Evolutionary conservation across 2,329 filamentous ascomycete genomes (phyloP), one percentile per base, ranked within the genome.

Genomic region (Trichoderma oligosporum): DNA sequence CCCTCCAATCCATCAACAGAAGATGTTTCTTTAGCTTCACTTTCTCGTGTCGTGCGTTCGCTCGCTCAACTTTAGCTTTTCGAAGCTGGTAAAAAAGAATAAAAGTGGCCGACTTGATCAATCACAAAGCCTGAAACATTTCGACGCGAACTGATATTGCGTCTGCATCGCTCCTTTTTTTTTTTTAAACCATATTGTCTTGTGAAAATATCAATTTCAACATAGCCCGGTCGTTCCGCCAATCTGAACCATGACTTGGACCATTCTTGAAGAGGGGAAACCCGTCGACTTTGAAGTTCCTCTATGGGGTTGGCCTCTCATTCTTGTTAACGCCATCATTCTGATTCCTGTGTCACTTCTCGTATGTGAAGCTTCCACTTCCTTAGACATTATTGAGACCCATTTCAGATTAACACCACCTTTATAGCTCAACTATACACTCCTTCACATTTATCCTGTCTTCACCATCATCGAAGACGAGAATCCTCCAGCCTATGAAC

Each of bases 391-490:
- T 16, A 45, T 7, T 9, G 7, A 46, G 1, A 4, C 24, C 14
- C 11, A 22, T 31, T n/a, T 20, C 7, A 22, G 12, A 5, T 20
- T 55, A 38, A 55, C 31, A 16, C 11, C 38, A 4, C 12, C 9
- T 3, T n/a, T 38, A n/a, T 18, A 82, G 79, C 62, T 77, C 60
- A 64, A 68, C 56, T 84, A 84, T 71, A 80, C 80, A 8, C 67
- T 84, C 48, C 67, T 73, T 53, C 69, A 71, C 56, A 66, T 84
- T 64, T 81, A 78, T 66, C 76, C 80, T 42, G 76, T 78, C 55
- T 75, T 84, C 60, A 79, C 81, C 68, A 82, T 83, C 61, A 70
- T 84, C 63, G 82, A 84, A 65, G 79, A 84, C 70, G 80, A 82
- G 51, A 76, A 76, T 53, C 78, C 80, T 48, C 79, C 81, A 4